Evolutionary conservation across 306 rosid genomes (phyloP), one percentile per base, ranked within the genome.

Genomic region (Vigna radiata): DNA sequence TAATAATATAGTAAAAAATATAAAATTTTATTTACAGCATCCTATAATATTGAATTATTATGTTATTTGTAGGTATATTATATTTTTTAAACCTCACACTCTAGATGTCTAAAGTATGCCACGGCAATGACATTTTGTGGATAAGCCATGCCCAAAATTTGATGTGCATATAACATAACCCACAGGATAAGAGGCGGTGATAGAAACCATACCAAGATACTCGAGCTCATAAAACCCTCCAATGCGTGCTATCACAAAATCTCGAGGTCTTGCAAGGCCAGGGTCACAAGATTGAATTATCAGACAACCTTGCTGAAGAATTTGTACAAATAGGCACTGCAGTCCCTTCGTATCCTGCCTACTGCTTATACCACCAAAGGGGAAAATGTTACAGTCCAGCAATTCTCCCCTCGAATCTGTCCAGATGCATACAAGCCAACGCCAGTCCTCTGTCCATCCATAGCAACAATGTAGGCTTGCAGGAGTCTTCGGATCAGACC

Each of bases 401-500:
- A 95, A 82, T 86, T 95, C 98, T 80, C 98, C 98, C 77, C 96
- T 89, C 43, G 98, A 88, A 85, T 95, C 98, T 43, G 98, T 95
- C 98, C 98, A 95, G 79, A 85, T 89, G 83, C 98, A 92, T 67
- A 95, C 96, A 27, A 95, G 96, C 98, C 98, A 95, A 50, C 97
- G 96, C 98, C 98, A 95, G 73, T 95, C 98, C 84, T 95, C 98
- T 36, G 98, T 92, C 98, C 98, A 95, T 72, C 98, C 98, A 73
- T 95, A 95, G 91, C 97, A 90, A 88, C 98, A 95, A 83, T 95
- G 98, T 25, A 95, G 80, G 85, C 97, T 95, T n/a, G 96, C 90
- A 83, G 81, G 72, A 83, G 62, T 71, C 91, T 88, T 95, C 46
- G 80, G 90, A 79, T 92, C 97, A 41, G 79, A 52, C 64, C 94